A percentile compares a stretch with the other conserved stretches of the same genome.
Conservation (phyloP, 2,329 filamentous ascomycete species). For the Pyrenochaeta sp. region DNA sequence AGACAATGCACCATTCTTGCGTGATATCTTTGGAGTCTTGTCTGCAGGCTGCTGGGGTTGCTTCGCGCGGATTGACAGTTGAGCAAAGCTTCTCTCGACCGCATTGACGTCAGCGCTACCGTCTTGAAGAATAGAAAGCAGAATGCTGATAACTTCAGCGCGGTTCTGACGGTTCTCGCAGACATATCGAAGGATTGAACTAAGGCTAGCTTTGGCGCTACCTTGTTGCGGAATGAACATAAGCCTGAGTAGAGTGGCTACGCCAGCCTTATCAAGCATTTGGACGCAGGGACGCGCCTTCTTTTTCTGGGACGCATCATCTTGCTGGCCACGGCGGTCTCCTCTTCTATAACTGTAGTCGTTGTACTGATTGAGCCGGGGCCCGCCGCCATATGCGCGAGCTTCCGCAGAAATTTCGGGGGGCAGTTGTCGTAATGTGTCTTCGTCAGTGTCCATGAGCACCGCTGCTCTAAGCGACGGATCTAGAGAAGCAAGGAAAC, state of each 20-base stretch:
- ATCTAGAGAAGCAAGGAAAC: slow-evolving; percentile 89
- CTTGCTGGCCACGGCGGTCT: slow-evolving; percentile 51
- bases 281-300: slow-evolving; percentile 83
- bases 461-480: slow-evolving; percentile 85
- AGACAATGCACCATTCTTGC: slow-evolving; percentile 69
- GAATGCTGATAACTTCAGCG: slow-evolving; percentile 89
- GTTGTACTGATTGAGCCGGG: slow-evolving; percentile 63
- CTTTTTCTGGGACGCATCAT: slow-evolving; percentile 66
- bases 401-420: slow-evolving; percentile 88
- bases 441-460: slow-evolving; percentile 89
- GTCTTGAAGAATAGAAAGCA: slow-evolving; percentile 93
- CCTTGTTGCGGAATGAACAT: slow-evolving; percentile 97
- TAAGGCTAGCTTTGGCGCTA: slow-evolving; percentile 82
- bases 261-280: slow-evolving; percentile 94
- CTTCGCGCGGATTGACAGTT: slow-evolving; percentile 89
- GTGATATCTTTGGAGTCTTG: slow-evolving; percentile 86
- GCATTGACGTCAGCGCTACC: slow-evolving; percentile 92
- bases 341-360: slow-evolving; percentile 44
- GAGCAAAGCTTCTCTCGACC: slow-evolving; percentile 93
- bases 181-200: slow-evolving; percentile 87
- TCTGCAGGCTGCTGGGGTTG: slow-evolving; percentile 69
- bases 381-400: slow-evolving; percentile 70
- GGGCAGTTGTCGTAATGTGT: slow-evolving; percentile 82
- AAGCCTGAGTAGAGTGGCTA: slow-evolving; percentile 94
- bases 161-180: slow-evolving; percentile 97